Evolutionary conservation across 371 early-diverging fungal species (phyloP), one percentile per base, ranked within the genome.

Genomic region (Mucor mucedo): DNA sequence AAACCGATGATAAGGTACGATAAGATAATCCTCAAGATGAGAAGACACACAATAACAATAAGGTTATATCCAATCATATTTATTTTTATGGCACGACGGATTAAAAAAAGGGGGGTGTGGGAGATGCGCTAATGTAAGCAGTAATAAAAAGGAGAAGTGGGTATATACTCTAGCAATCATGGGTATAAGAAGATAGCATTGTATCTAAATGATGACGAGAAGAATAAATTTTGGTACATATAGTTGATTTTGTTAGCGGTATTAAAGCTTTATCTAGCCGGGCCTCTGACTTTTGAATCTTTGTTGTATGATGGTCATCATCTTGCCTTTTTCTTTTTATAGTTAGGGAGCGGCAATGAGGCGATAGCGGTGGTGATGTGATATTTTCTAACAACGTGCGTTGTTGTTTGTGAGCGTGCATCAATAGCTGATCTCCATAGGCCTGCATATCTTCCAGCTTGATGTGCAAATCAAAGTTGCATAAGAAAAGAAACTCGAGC

Each of bases 401-500:
- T 32, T n/a, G 33, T 42, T 55, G 48, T 33, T 42, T 55, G 5
- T 57, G 30, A n/a, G 73, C 73, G 58, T 72, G 73, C 13, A 57
- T 73, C 49, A 82, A 59, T 55, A 88, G 55, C 42, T 86, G 85
- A 69, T 86, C 78, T 41, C 84, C 87, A 65, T 92, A 92, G 41
- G 84, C 77, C 67, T 93, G 91, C 57, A 96, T 73, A 62, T 90
- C 83, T 4, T 86, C 80, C 8, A 84, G 78, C 39, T 84, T 83
- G 44, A 90, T 85, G 49, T 90, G 83, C 27, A 96, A 83, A 60
- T 92, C 84, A 82, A 95, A 96, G 55, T 91, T 82, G 47, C 93
- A 88, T 65, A 94, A 77, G 54, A 91, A 91, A 44, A 95, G 78
- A 58, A 96, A 89, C 77, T 96, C 95, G 38, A 95, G 69, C 66